Evolutionary conservation across 2,329 filamentous ascomycete species (phyloP).

Genomic region (Tolypocladium paradoxum): DNA sequence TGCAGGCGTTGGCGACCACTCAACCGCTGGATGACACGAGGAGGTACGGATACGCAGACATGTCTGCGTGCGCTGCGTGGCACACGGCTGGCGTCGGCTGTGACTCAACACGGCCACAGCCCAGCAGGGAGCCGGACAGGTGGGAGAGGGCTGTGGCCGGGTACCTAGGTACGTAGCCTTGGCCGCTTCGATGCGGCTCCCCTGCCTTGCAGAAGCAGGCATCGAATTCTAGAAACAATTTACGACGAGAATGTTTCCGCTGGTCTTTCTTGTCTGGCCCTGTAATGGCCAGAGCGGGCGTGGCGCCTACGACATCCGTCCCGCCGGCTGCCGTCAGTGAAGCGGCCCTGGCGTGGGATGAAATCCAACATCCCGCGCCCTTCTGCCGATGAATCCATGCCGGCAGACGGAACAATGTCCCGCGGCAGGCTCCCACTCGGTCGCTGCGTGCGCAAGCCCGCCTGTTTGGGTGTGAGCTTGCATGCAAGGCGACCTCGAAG

Average conservation of each 20-base stretch:
- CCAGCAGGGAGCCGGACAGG: too few relatives aligned
- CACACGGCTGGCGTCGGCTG: neutral
- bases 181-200: neutral
- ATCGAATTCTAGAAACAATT: neutral
- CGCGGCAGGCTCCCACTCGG: too few relatives aligned
- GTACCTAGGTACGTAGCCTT: too few relatives aligned
- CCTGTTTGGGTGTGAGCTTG: too few relatives aligned
- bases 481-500: too few relatives aligned
- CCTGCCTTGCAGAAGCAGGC: neutral
- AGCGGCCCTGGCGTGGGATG: too few relatives aligned
- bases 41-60: too few relatives aligned
- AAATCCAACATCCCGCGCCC: neutral
- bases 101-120: neutral
- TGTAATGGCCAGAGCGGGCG: neutral
- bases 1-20: neutral
- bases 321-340: too few relatives aligned
- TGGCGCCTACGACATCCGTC: neutral
- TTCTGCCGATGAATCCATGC: neutral
- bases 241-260: neutral
- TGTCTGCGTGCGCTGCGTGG: neutral
- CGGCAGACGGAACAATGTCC: too few relatives aligned
- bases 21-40: neutral
- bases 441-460: too few relatives aligned
- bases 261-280: neutral
- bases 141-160: too few relatives aligned